A percentile compares a stretch with the other conserved stretches of the same genome.
Evolutionary conservation across 73 alveolate genomes (phyloP).

Genomic region (Strombidium stylifer): DNA sequence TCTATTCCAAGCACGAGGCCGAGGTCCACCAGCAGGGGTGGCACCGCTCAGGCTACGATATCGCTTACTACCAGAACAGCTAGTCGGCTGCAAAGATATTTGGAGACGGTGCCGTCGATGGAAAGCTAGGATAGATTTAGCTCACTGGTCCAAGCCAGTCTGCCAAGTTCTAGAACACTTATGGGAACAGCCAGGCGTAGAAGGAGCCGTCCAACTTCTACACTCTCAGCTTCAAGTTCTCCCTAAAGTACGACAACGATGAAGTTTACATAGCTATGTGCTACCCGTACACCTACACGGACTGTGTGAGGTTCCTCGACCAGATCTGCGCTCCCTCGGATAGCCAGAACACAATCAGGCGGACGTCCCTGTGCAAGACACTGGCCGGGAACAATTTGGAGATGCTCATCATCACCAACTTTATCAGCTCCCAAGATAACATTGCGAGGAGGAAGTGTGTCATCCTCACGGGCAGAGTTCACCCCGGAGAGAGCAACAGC

Average conservation of each 20-base stretch:
- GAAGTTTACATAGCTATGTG: slow-evolving; percentile 84
- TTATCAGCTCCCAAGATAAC: slow-evolving; percentile 8
- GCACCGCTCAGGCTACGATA: slow-evolving; percentile 33
- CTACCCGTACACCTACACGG: slow-evolving; percentile 86
- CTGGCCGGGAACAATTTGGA: slow-evolving; percentile 68
- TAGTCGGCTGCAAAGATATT: neutral
- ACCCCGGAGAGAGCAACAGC: slow-evolving; percentile 80
- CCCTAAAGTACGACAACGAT: slow-evolving; percentile 74
- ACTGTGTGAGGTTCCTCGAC: slow-evolving; percentile 51
- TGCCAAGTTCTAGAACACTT: slow-evolving; percentile 44
- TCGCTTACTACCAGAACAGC: slow-evolving; percentile 33
- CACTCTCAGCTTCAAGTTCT: slow-evolving; percentile 68
- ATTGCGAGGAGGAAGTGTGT: slow-evolving; percentile 51
- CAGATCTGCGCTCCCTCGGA: neutral
- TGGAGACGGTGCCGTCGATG: slow-evolving; percentile 21
- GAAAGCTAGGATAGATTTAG: neutral
- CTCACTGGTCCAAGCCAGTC: neutral
- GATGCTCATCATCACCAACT: slow-evolving; percentile 60
- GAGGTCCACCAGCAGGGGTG: slow-evolving; percentile 59
- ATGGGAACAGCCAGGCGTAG: slow-evolving; percentile 39
- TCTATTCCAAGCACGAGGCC: slow-evolving; percentile 63
- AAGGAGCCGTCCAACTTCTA: too few species aligned
- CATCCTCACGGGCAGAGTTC: slow-evolving; percentile 69
- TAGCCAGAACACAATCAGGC: slow-evolving; percentile 10
- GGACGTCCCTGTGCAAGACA: slow-evolving; percentile 52